Conservation (phyloP, 208 protist species). For the Crithidia mellificae region DNA sequence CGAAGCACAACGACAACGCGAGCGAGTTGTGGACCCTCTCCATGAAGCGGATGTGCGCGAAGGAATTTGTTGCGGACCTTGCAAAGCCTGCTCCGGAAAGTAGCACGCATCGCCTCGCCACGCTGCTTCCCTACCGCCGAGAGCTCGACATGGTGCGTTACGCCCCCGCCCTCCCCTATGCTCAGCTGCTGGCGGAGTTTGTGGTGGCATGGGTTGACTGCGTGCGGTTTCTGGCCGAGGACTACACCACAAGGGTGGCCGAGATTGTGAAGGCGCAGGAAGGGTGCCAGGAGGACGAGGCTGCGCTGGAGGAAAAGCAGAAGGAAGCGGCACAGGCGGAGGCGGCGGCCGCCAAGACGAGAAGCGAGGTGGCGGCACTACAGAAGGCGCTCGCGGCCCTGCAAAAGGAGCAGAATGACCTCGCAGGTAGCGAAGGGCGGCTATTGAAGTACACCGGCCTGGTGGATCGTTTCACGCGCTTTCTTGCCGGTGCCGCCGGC, state of each 20-base stretch:
- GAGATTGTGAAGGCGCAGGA: constrained; percentile 5
- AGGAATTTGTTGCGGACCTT: constrained; percentile 40
- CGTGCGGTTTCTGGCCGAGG: constrained; percentile 15
- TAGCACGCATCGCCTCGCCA: constrained; percentile 1
- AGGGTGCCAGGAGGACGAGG: constrained; percentile 6
- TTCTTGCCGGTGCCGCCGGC: constrained; percentile 26
- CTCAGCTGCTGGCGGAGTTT: constrained; percentile 54
- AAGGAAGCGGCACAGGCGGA: constrained; percentile 17
- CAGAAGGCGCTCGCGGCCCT: constrained; percentile 30
- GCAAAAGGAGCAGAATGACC: constrained; percentile 27
- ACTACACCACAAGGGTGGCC: constrained; percentile 12
- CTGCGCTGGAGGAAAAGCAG: constrained; percentile 4
- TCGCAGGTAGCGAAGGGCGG: constrained; percentile 34
- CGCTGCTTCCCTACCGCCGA: constrained; percentile 31
- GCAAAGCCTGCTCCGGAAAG: constrained; percentile 23
- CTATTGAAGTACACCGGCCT: constrained; percentile 58
- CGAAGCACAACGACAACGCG: constrained; percentile 32
- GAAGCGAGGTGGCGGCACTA: constrained; percentile 17
- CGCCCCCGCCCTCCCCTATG: constrained; percentile 44
- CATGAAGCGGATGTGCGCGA: constrained; percentile 47
- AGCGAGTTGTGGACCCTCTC: constrained; percentile 58
- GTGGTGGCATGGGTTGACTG: constrained; percentile 51
- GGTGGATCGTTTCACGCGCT: constrained; percentile 70
- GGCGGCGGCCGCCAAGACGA: constrained; percentile 12
- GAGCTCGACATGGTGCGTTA: constrained; percentile 59